Evolutionary conservation across 2,329 filamentous ascomycete genomes (phyloP), one percentile per base, ranked within the genome.

Genomic region (Calonectria crousiana): DNA sequence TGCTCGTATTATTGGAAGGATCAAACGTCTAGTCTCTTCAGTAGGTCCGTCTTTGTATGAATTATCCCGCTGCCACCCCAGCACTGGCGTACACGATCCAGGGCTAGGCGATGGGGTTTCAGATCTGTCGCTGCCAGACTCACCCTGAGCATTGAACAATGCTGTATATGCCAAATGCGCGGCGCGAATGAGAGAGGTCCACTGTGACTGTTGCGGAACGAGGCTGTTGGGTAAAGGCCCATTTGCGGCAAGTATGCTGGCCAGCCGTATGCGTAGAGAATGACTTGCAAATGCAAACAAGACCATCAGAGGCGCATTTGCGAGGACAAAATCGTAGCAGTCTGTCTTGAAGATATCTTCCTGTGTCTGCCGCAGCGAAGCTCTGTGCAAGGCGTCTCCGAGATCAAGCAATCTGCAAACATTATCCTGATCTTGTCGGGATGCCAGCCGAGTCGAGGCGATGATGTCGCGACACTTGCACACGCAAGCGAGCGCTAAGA

Each of bases 401-500:
- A 86, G 75, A 6, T 70, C 49, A 3, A 83, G 72, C 0, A 83
- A 71, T 3, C 64, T 68, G 0, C 62, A 47, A 2, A 82, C 62
- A 8, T 78, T 74, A 1, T 32, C 32, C 5, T 70, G 52, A 2
- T 20, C 53, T 1, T 67, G 71, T 0, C 41, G 5, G 10, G 44
- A 41, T 0, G 53, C 68, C 4, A 58, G 10, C 1, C 8, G 0
- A 0, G 76, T 20, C 1, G 58, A 62, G 6, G 26, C 67, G 6
- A 84, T 70, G 13, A 84, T 77, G 28, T 85, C 83, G n/a, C 83
- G 81, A 16, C 82, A 85, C 74, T 85, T 84, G 74, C 85, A 85
- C 1, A 84, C 82, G 2, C 86, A 86, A 0, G 86, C 83, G 2
- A 88, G 77, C 2, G 86, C 85, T 0, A 88, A 78, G 6, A 88